phyloP scores from a whole-genome alignment of 1,284 basidiomycete genomes.

The Cryptococcus wingfieldii region DNA sequence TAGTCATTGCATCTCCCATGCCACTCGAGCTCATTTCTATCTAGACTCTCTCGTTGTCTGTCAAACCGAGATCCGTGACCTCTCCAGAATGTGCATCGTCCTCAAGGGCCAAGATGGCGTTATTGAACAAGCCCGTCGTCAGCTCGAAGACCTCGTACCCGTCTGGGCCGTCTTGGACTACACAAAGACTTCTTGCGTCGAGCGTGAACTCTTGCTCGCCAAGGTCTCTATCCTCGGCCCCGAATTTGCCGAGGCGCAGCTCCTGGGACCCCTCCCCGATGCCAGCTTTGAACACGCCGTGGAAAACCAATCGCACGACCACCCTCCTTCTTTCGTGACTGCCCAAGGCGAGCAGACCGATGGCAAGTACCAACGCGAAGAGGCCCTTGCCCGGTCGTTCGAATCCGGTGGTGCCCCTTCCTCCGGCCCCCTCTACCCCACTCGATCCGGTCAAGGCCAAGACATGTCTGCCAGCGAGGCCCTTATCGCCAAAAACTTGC shows the following conservation, averaged over 20 bases:
- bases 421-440: constrained; percentile 38
- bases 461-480: constrained; percentile 61
- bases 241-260: constrained; percentile 90
- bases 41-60: constrained; percentile 95
- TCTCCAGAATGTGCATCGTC: constrained; percentile 98
- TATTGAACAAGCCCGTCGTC: constrained; percentile 90
- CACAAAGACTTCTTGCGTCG: constrained; percentile 81
- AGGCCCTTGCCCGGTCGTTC: constrained; percentile 67
- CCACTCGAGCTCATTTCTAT: background rate
- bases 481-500: constrained; percentile 82
- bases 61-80: constrained; percentile 92
- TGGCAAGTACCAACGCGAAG: constrained; percentile 64
- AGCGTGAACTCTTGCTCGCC: constrained; percentile 80
- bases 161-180: constrained; percentile 98
- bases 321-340: constrained; percentile 33
- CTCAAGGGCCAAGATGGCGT: constrained; percentile 95
- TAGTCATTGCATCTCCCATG: background rate
- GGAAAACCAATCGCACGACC: constrained; percentile 20
- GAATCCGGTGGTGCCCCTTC: constrained; percentile 51
- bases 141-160: constrained; percentile 90
- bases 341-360: constrained; percentile 29
- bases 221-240: constrained; percentile 96
- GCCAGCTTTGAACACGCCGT: constrained; percentile 47
- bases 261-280: constrained; percentile 59
- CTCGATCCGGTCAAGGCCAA: constrained; percentile 24